Base-by-base conservation (phyloP, 306 rosid genomes). In the Sechiopsis laciniata region DNA sequence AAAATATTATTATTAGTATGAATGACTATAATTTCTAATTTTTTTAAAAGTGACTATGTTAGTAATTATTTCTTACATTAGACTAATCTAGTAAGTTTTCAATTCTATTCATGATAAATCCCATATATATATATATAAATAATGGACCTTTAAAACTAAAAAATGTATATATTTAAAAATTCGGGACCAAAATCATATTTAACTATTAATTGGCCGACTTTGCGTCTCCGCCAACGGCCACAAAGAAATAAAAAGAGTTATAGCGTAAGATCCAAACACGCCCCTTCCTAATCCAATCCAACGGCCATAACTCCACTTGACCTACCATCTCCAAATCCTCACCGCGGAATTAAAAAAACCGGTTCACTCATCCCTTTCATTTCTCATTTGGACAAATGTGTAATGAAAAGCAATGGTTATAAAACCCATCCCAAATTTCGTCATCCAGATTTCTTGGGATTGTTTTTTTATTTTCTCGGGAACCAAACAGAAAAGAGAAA, bases 251-350 rank as follows among this genome's bases (percentile, higher is more conserved):
- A 59, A 11, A 12, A 5, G 14, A 29, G 16, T 13, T 60, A 22
- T 24, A 5, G 40, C 67, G 67, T 60, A 60, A 24, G 45, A 60
- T 60, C 69, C 51, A 35, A 63, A 35, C 69, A 15, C 69, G 22
- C 15, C 50, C 50, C 2, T 63, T 63, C 69, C 69, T 35, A 63
- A 32, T 35, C 22, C 45, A 69, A 69, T 69, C 73, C 1, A 22
- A 69, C 14, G 73, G 54, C 40, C 8, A 0, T 1, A 48, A 14
- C 7, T 10, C 8, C 17, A 12, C 57, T 69, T 15, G 73, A 69
- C 58, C 73, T 69, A 69, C 73, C 73, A 69, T 69, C 21, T 22
- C 42, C 14, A 0, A 21, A 69, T 69, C 73, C 6, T 7, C 1
- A 48, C 22, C 58, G 58, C 50, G 0, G 0, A 22, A 21, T 12